Percentiles rank a stretch among this genome's conserved stretches.
These are phyloP conservation scores for Oryza rufipogon DNA, from an alignment of 176 grass and related monocot genomes.

Conservation along the genomic window DNA sequence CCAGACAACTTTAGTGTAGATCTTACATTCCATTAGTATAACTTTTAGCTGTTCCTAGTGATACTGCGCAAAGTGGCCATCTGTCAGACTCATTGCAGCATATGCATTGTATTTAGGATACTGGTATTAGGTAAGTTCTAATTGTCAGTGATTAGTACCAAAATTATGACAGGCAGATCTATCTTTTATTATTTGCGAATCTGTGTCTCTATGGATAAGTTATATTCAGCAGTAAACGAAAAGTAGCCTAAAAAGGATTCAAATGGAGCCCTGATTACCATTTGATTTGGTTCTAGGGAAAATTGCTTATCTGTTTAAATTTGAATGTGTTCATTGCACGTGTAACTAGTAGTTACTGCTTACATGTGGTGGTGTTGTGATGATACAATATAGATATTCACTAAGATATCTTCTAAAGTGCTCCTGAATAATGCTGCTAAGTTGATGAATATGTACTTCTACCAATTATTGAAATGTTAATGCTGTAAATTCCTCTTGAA, in stretches of 20 bases:
- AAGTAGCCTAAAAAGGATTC: constrained; percentile 15
- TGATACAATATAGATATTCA: neutral
- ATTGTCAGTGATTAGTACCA: neutral
- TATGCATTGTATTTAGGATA: constrained; percentile 10
- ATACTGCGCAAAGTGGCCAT: neutral
- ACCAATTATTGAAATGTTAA: neutral
- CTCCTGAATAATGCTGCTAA: constrained; percentile 1
- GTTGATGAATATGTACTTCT: neutral
- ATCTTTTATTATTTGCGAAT: neutral
- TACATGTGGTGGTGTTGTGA: neutral
- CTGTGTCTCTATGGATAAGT: neutral
- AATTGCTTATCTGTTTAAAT: neutral
- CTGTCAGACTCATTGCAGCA: neutral
- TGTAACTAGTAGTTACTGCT: neutral
- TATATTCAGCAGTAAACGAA: neutral
- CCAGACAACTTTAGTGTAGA: constrained; percentile 8
- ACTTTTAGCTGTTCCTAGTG: neutral
- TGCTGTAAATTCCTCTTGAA: neutral
- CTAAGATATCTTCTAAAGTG: neutral
- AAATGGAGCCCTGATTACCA: neutral
- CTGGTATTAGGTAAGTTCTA: constrained; percentile 18
- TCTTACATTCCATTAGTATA: neutral
- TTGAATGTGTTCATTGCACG: constrained; percentile 6
- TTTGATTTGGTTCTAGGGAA: neutral
- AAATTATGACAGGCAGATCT: neutral